Base-by-base conservation (phyloP, 176 grass and related monocot genomes). In the Dendrocalamus sinicus region DNA sequence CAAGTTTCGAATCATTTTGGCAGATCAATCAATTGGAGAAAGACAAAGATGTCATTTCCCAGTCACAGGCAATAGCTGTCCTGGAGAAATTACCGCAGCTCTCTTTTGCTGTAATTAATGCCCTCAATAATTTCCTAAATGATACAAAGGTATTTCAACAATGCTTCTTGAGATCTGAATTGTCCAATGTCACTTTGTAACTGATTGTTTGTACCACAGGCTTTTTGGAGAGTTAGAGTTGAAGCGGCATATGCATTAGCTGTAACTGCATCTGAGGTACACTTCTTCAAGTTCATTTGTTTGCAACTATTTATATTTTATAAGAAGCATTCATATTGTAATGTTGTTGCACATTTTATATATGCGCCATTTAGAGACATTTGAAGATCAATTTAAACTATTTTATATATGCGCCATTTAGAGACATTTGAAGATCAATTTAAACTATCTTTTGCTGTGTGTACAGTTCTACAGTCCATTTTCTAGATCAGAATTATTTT, bases 11-110 rank as follows among this genome's bases (percentile, higher is more conserved):
- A 15, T 83, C 47, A 28, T 67, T 72, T 91, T 91, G 83, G 53
- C 88, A 98, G 96, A 94, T 98, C 69, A 98, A 98, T 93, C 96
- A 98, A 81, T 88, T 98, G 73, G 96, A 98, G 86, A 98, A 95
- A 79, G 96, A 98, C 84, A 98, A 95, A 85, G 96, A 98, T 89
- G 96, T 98, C 39, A 82, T 98, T 89, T 94, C 93, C 64, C 96
- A 98, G 59, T 95, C 96, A 77, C 93, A 98, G 82, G 96, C 96
- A 82, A 98, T 98, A 94, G 53, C 93, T 28, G 90, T 91, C 57
- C 69, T 98, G 46, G 90, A 94, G 71, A 98, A 90, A 83, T 88
- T 94, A 73, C 93, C 96, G 57, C 91, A 94, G 67, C 67, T 94
- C n/a, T 92, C 96, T 78, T 84, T 94, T 70, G 74, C 91, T 89